A percentile compares a stretch with the other conserved stretches of the same genome.
Evolutionary conservation across 2,329 filamentous ascomycete genomes (phyloP).

Genomic region (Arthrocladium fulminans): DNA sequence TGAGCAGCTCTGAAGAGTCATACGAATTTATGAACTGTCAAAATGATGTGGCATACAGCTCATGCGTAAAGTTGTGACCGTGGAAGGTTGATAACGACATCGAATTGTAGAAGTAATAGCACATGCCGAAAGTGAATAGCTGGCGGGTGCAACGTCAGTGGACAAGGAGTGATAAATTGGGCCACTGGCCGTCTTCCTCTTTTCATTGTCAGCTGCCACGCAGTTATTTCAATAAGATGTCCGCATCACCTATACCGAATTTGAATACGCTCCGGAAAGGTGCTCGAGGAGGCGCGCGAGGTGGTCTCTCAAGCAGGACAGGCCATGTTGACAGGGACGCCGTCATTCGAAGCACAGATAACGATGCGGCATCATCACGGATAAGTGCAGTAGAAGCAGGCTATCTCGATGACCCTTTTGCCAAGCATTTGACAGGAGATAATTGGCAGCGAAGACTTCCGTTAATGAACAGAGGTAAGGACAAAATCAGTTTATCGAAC

Average conservation of each 20-base stretch:
- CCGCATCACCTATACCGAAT: slow-evolving; percentile 61
- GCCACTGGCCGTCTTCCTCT: too few relatives aligned
- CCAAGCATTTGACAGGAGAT: slow-evolving; percentile 34
- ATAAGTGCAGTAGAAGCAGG: slow-evolving; percentile 79
- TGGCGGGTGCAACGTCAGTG: too few relatives aligned
- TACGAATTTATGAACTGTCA: too few relatives aligned
- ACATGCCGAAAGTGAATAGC: too few relatives aligned
- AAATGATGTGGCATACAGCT: too few relatives aligned
- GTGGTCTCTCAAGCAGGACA: slow-evolving; percentile 27
- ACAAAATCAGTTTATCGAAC: neutral
- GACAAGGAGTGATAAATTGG: too few relatives aligned
- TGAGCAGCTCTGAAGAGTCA: too few relatives aligned
- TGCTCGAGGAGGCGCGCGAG: slow-evolving; percentile 39
- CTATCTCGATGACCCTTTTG: slow-evolving; percentile 77
- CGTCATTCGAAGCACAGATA: slow-evolving; percentile 79
- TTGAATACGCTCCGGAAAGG: slow-evolving; percentile 53
- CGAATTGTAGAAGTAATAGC: too few relatives aligned
- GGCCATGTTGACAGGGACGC: slow-evolving; percentile 50
- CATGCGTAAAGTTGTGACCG: too few relatives aligned
- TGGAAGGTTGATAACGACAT: too few relatives aligned
- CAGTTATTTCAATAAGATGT: neutral
- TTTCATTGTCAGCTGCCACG: too few relatives aligned
- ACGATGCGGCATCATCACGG: slow-evolving; percentile 79
- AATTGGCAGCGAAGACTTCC: slow-evolving; percentile 59
- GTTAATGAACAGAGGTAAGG: slow-evolving; percentile 82